Evolutionary conservation across 805 yeast genomes (phyloP).

Genomic region (Metschnikowia lunata): DNA sequence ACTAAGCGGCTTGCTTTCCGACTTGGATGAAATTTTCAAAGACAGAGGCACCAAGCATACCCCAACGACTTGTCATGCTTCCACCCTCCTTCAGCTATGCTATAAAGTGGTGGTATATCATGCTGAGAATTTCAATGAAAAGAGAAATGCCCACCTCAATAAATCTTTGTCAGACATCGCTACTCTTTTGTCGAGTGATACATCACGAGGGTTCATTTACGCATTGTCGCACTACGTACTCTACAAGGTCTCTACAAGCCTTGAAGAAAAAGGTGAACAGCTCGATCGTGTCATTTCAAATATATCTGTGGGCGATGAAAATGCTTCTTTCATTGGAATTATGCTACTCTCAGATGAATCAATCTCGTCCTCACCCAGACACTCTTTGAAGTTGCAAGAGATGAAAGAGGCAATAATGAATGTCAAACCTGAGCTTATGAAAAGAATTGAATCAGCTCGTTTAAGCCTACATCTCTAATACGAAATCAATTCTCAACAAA

Average conservation of each 20-base stretch:
- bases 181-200: too few species aligned
- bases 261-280: conserved; percentile 1
- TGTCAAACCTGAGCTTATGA: neutral
- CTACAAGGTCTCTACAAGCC: conserved; percentile 6
- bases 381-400: neutral
- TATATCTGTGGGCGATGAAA: conserved; percentile 2
- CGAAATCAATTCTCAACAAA: too few species aligned
- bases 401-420: neutral
- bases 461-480: neutral
- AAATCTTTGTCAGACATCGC: too few species aligned
- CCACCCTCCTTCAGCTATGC: too few species aligned
- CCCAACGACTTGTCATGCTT: too few species aligned
- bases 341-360: conserved; percentile 5
- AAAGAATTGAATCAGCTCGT: neutral
- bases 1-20: conserved; percentile 6
- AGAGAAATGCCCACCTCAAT: too few species aligned
- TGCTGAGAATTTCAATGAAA: too few species aligned
- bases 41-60: too few species aligned
- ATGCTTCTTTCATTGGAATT: conserved; percentile 2
- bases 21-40: conserved; percentile 1
- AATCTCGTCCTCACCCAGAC: neutral
- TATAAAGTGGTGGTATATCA: too few species aligned
- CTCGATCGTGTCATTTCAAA: conserved; percentile 1
- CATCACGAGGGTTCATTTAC: neutral
- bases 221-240: conserved; percentile 5